Evolutionary conservation across 768 basidiomycete species (phyloP), one percentile per base, ranked within the genome.

Genomic region (Tricholoma sp.): DNA sequence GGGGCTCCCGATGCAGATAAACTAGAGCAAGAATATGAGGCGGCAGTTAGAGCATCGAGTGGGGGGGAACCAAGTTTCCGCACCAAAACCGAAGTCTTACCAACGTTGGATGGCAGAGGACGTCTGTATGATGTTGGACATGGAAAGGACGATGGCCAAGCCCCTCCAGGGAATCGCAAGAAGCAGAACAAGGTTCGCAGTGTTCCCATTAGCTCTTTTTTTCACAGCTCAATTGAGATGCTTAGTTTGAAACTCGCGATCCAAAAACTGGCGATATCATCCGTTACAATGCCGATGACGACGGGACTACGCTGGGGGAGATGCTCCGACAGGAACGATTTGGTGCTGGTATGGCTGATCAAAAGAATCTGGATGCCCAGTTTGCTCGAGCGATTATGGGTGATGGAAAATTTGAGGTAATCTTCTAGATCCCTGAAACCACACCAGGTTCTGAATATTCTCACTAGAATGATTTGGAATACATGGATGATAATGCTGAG

Each of bases 401-500:
- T 3, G 96, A 98, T 68, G 86, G 86, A 4, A 89, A 89, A 63
- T 99, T 94, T 66, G 73, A 91, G 75, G 93, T 91, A 61, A 45
- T 5, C 6, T 36, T 41, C 12, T 28, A 9, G 11, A 33, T 42
- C 7, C 0, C 24, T 18, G 9, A 57, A 53, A 17, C 6, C 15
- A 49, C 51, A 24, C 37, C 48, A 13, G 33, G 41, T 33, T 28
- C 51, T 31, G 55, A 13, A 53, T 12, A 45, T 52, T n/a, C 15
- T 52, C 12, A 41, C 9, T 54, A 94, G 89, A 88, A 89, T 61
- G 84, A 95, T 63, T 74, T 95, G 32, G 97, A 98, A 47, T 98
- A 98, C 63, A 88, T 97, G 59, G 97, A 99, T 61, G 97, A 98
- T 60, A 96, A 98, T 67, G 94, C 94, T 0, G 96, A 96, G 65